These are phyloP conservation scores for Holtermanniella nyarrowii DNA, from an alignment of 768 basidiomycete species.

Conservation along the genomic window DNA sequence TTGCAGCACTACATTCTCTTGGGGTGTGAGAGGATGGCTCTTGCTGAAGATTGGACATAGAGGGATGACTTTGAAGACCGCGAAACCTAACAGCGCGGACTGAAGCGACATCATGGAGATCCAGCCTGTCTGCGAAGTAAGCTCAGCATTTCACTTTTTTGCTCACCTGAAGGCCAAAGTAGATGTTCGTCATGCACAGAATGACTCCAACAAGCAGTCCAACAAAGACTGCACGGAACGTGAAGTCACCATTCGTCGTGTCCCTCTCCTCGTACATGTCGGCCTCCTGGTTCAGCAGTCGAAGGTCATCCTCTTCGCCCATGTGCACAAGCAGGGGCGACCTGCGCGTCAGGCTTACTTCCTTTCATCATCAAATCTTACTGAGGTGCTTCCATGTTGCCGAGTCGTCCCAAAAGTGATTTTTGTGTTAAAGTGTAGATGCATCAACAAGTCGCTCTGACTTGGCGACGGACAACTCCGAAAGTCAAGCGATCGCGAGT, in stretches of 20 bases:
- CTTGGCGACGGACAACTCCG: no score
- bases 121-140: conserved; percentile 15
- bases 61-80: conserved; percentile 50
- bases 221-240: conserved; percentile 54
- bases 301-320: no score
- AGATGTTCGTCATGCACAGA: conserved; percentile 81
- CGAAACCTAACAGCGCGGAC: conserved; percentile 82
- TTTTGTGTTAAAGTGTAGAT: no score
- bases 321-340: no score
- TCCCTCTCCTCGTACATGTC: conserved; percentile 8
- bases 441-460: no score
- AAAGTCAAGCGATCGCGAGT: no score
- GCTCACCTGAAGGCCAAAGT: conserved; percentile 36
- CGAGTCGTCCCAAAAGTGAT: no score
- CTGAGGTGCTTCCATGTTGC: no score
- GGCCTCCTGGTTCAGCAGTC: neutral
- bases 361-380: no score
- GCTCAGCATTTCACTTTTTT: neutral
- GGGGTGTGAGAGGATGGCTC: conserved; percentile 59
- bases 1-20: conserved; percentile 88
- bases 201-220: conserved; percentile 57
- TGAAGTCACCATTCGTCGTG: conserved; percentile 29
- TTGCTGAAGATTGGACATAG: conserved; percentile 43
- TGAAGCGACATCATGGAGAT: conserved; percentile 73
- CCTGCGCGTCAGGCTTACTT: no score